Conservation (phyloP, 257 asterid genomes). For the Coffea canephora region DNA sequence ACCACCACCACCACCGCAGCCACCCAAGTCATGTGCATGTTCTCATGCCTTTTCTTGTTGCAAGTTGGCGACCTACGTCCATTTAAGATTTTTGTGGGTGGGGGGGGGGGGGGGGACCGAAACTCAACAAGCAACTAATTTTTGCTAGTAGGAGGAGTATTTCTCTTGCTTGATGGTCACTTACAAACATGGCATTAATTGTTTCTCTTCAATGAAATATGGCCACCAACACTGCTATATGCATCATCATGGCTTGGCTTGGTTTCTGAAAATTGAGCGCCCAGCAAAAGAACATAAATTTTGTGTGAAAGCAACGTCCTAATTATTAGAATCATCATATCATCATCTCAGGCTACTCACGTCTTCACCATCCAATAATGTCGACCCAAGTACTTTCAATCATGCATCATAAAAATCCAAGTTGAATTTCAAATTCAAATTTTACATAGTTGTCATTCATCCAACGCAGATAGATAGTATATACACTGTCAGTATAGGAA, state of each 20-base stretch:
- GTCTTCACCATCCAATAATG: background rate
- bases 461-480: too few species aligned
- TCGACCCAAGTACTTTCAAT: background rate
- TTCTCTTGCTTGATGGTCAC: background rate
- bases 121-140: too few species aligned
- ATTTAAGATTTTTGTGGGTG: background rate
- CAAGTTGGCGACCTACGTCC: background rate
- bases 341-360: background rate
- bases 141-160: background rate
- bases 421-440: too few species aligned
- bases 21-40: background rate
- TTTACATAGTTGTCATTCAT: too few species aligned
- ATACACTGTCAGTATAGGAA: too few species aligned
- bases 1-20: background rate
- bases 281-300: slow-evolving; percentile 1
- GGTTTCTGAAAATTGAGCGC: slow-evolving; percentile 7
- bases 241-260: background rate
- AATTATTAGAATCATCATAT: background rate
- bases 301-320: slow-evolving; percentile 6
- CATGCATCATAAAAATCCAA: background rate
- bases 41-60: slow-evolving; percentile 8
- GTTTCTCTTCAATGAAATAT: background rate
- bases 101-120: slow-evolving; percentile 17
- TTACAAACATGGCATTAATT: background rate
- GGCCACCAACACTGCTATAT: background rate